Base-by-base conservation (phyloP, 345 rosid genomes). In the Linum lewisii region DNA sequence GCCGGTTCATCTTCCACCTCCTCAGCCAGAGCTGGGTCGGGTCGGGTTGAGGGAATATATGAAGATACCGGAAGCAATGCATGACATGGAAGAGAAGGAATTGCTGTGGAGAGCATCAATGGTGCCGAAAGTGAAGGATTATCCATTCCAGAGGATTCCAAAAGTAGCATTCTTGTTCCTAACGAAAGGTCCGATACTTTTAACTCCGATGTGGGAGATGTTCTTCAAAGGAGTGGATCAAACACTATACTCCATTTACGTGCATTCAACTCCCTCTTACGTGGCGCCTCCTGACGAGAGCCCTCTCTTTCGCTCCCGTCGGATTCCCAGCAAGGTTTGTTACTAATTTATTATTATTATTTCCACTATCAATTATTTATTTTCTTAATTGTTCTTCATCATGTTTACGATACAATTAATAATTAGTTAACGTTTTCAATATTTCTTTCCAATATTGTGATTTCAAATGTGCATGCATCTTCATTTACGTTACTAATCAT, bases 81-180 rank as follows among this genome's bases (percentile, higher is more conserved):
- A 76, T 66, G 61, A 73, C 0, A 73, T 81, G 83, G 60, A 20
- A 4, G 83, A 81, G 18, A 64, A 66, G 51, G 78, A 79, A 51
- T 54, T 77, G 7, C 25, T 68, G 42, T 61, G 74, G 65, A 63
- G 63, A 1, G 76, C 76, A 1, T 69, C 72, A 0, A 62, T 63
- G 72, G 60, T 44, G 32, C 67, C 73, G 2, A 38, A 22, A 2
- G 29, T 65, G 2, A 14, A 21, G 9, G 65, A 63, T 24, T 62
- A 51, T n/a, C 66, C 75, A 0, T 65, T 62, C 38, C 68, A 65
- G 21, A 53, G 63, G 7, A 57, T 61, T 0, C 64, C 59, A 2
- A 69, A 73, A 60, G 68, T 62, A 52, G 77, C 77, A 1, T 73
- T 73, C 62, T 29, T 73, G 73, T 73, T 73, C 64, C 16, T 69